Conservation (phyloP, 768 basidiomycete genomes). For the Russula emetica region DNA sequence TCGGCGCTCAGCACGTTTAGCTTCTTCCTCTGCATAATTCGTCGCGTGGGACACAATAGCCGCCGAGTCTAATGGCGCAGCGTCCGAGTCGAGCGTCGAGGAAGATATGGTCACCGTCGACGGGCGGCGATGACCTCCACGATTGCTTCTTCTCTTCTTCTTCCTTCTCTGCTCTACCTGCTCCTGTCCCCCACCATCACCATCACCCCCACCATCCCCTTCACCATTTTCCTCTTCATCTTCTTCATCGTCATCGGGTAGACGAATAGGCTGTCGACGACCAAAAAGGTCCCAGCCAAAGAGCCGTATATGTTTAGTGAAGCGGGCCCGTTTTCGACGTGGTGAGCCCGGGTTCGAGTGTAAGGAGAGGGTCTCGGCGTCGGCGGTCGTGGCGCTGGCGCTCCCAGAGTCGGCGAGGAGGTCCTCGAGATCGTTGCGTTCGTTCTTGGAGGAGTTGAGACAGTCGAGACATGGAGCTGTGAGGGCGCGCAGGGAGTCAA, state of each 20-base stretch:
- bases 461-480: slow-evolving; percentile 59
- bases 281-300: slow-evolving; percentile 71
- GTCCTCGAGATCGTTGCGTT: slow-evolving; percentile 44
- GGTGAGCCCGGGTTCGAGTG: slow-evolving; percentile 55
- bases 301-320: slow-evolving; percentile 45
- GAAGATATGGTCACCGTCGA: slow-evolving; percentile 33
- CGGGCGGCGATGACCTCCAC: not conserved
- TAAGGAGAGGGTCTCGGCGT: slow-evolving; percentile 59
- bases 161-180: not conserved
- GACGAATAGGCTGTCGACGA: slow-evolving; percentile 51
- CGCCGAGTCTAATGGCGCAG: slow-evolving; percentile 57
- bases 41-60: slow-evolving; percentile 46
- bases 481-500: slow-evolving; percentile 55
- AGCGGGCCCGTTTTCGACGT: slow-evolving; percentile 27
- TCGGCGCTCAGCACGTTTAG: slow-evolving; percentile 45
- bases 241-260: slow-evolving; percentile 54
- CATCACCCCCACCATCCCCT: not conserved
- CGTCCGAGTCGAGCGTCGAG: slow-evolving; percentile 64
- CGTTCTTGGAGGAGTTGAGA: slow-evolving; percentile 35
- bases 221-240: slow-evolving; percentile 19
- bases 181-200: not conserved
- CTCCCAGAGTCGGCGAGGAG: slow-evolving; percentile 44
- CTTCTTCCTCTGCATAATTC: slow-evolving; percentile 33
- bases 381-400: slow-evolving; percentile 40
- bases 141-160: not conserved